Base-by-base conservation (phyloP, 2,329 filamentous ascomycete species). In the Monosporascus cannonballus region DNA sequence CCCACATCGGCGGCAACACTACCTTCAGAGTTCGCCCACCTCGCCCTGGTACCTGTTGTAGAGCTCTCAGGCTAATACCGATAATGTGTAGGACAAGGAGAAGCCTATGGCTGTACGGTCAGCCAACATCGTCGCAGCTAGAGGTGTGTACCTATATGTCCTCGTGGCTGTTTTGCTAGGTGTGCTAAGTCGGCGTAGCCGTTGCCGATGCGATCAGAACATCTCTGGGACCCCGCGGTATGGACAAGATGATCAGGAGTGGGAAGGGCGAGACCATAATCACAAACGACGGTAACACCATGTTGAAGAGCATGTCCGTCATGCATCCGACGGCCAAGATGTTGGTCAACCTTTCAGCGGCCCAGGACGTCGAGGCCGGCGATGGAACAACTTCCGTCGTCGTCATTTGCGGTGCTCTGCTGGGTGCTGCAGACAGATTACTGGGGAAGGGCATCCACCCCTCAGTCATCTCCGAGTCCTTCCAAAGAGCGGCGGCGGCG, bases 291-390 rank as follows among this genome's bases (percentile, higher is more conserved):
- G 94, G 94, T 71, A 96, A 95, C 77, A 99, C 94, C 53, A 99
- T 99, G 93, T 77, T 99, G 68, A 96, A 89, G 77, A 93, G 93
- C 78, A 97, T 99, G 94, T 89, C 90, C 60, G 94, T 99, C 61
- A 91, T 99, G 87, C 94, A 99, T 70, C 94, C 94, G n/a, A 96
- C 95, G 48, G 94, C 94, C 49, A 96, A 96, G 78, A 99, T 99
- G 94, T 81, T 99, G 62, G 94, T 99, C 67, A 92, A 99, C 72
- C 83, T 99, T 57, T 95, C 93, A 65, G 90, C 94, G 61, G 94
- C 94, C 60, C 94, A 99, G 73, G 94, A 99, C 77, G 91, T 99
- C 56, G 94, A 99, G 73, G 94, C 94, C 58, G 94, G 94, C 75
- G 94, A 99, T 71, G 95, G 94, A 66, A 99, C 94, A 52, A 99